Conservation (phyloP, 257 asterid species). For the Orobanche coerulescens region DNA sequence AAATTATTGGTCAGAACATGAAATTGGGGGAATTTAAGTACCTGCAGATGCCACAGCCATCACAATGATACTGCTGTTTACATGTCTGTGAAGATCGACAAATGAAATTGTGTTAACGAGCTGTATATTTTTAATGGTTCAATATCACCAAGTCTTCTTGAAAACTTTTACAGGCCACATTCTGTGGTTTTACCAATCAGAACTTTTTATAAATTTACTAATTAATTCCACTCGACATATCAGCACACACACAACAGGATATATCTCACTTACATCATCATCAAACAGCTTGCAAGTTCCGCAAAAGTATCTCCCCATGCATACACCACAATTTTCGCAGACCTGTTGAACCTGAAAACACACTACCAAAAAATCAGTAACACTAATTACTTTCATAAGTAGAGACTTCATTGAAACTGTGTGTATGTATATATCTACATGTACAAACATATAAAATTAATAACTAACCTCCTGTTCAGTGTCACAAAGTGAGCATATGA, state of each 20-base stretch:
- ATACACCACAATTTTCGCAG: slow-evolving; percentile 72
- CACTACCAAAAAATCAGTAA: neutral
- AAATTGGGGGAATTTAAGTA: slow-evolving; percentile 11
- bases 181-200: neutral
- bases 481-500: slow-evolving; percentile 73
- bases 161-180: neutral
- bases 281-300: slow-evolving; percentile 78
- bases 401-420: neutral
- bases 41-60: slow-evolving; percentile 94
- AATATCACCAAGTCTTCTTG: neutral
- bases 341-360: slow-evolving; percentile 54
- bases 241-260: neutral
- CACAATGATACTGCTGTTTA: slow-evolving; percentile 72
- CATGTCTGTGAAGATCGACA: slow-evolving; percentile 49
- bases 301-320: slow-evolving; percentile 77
- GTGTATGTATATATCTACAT: neutral
- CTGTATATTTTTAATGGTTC: neutral
- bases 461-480: slow-evolving; percentile 82
- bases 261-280: slow-evolving; percentile 60
- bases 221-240: slow-evolving; percentile 8
- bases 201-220: neutral
- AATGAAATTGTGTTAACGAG: neutral
- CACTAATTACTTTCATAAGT: neutral
- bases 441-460: no score
- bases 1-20: neutral